Conservation (phyloP, 129 eudicot species). For the Ambrosia trifida region DNA sequence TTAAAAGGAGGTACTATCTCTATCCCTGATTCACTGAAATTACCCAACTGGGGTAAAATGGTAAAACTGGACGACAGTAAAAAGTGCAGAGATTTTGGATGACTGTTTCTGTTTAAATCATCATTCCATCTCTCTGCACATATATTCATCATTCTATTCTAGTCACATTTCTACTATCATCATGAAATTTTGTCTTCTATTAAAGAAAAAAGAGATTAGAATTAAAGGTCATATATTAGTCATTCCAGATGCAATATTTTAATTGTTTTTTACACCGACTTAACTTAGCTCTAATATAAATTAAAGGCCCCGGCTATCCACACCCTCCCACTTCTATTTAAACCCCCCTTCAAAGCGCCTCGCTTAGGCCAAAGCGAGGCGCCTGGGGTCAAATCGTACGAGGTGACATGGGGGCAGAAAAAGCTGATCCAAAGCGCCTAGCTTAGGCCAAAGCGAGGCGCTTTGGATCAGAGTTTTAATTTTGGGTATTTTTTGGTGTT, state of each 20-base stretch:
- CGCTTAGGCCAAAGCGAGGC: too few relatives aligned
- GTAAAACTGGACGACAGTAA: not conserved
- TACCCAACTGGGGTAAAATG: not conserved
- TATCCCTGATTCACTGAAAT: not conserved
- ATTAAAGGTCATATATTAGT: not conserved
- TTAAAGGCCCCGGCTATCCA: too few relatives aligned
- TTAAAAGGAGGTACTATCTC: slow-evolving; percentile 7
- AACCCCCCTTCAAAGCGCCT: too few relatives aligned
- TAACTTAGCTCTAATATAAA: not conserved
- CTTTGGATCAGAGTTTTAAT: too few relatives aligned
- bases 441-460: too few relatives aligned
- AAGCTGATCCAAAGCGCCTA: too few relatives aligned
- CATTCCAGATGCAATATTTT: not conserved
- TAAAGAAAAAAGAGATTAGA: not conserved
- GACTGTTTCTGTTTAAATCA: slow-evolving; percentile 6
- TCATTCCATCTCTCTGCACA: slow-evolving; percentile 6
- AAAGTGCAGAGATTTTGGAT: not conserved
- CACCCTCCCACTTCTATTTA: too few relatives aligned
- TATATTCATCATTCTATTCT: slow-evolving; percentile 5
- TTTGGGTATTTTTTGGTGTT: too few relatives aligned
- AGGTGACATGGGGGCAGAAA: too few relatives aligned
- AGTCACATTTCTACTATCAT: not conserved
- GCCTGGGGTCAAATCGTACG: too few relatives aligned
- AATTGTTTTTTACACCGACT: not conserved
- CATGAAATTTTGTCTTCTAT: not conserved